Base-by-base conservation (phyloP, 306 rosid species). In the Leucaena leucocephala region DNA sequence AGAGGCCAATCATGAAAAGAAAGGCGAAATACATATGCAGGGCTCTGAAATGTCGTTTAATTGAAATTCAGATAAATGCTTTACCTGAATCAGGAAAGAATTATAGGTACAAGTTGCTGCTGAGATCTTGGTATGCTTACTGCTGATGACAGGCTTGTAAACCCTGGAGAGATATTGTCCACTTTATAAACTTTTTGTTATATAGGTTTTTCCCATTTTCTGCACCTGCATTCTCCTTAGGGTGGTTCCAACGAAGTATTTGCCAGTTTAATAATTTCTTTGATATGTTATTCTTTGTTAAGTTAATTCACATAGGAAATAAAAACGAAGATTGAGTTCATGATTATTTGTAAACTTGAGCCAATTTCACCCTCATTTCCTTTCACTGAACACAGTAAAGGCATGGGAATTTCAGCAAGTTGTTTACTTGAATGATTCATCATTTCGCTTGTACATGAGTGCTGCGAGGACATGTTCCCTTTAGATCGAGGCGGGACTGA, bases 271-370 rank as follows among this genome's bases (percentile, higher is more conserved):
- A 63, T 82, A 78, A 61, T 80, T 71, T 84, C 59, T 59, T 77
- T 52, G 38, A 36, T 72, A 69, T 68, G 74, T 52, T 33, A 62
- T 58, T 83, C 17, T 73, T 46, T 66, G 49, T 68, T 71, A 77
- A 74, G 73, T 76, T 81, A 74, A 59, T 75, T 81, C 65, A 50
- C 86, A 77, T 68, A 71, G 84, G 83, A 85, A 87, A 86, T 83
- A 86, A 80, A 49, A 61, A 81, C 75, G 57, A 84, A 36, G 58
- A 48, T 63, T 74, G 14, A 61, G 27, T 22, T 48, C 35, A 62
- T 22, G 14, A 75, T 48, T 77, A 12, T 63, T 34, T 59, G 71
- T 48, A 21, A 74, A 63, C 33, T 34, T 40, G 45, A 77, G 34
- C 46, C 11, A 50, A 52, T 79, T 72, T n/a, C 49, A 79, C 63